Conservation (phyloP, 768 basidiomycete species). For the Boletus reticulatus region DNA sequence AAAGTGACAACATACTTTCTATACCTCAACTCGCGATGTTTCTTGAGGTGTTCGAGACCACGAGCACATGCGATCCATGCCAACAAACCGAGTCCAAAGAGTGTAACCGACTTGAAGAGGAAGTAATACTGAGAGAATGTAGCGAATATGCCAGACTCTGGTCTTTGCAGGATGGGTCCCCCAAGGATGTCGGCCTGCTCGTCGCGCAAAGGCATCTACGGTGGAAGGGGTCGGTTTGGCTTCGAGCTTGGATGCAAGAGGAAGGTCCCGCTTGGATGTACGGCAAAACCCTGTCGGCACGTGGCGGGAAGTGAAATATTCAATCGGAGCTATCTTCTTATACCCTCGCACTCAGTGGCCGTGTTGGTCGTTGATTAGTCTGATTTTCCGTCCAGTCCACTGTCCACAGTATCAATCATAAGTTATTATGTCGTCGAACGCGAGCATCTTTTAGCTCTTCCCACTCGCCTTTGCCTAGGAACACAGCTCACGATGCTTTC, state of each 20-base stretch:
- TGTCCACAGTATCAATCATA: too few species aligned
- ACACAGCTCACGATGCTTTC: constrained; percentile 73
- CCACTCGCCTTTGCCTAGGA: constrained; percentile 73
- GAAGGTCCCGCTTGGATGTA: neutral
- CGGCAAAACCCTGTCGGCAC: constrained; percentile 12
- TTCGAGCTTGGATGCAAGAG: constrained; percentile 19
- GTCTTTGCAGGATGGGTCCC: constrained; percentile 44
- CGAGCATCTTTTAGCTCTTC: neutral
- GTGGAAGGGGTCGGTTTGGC: constrained; percentile 13
- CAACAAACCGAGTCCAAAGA: constrained; percentile 34
- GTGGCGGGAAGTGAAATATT: constrained; percentile 24
- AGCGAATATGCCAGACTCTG: constrained; percentile 24
- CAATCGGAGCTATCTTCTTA: constrained; percentile 18
- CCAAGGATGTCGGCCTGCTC: constrained; percentile 75
- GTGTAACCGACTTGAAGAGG: constrained; percentile 36
- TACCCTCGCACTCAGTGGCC: too few species aligned
- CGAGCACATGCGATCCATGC: constrained; percentile 35
- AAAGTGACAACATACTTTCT: constrained; percentile 51
- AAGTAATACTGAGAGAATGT: constrained; percentile 36
- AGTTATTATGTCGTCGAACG: neutral
- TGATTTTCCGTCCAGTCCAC: too few species aligned
- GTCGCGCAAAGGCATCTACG: constrained; percentile 50
- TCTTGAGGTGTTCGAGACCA: constrained; percentile 46
- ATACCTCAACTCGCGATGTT: constrained; percentile 62
- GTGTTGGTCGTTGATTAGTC: too few species aligned